Percentiles rank a stretch among this genome's conserved stretches.
Evolutionary conservation across 441 rosid genomes (phyloP).

Genomic region (Erodium trifolium): DNA sequence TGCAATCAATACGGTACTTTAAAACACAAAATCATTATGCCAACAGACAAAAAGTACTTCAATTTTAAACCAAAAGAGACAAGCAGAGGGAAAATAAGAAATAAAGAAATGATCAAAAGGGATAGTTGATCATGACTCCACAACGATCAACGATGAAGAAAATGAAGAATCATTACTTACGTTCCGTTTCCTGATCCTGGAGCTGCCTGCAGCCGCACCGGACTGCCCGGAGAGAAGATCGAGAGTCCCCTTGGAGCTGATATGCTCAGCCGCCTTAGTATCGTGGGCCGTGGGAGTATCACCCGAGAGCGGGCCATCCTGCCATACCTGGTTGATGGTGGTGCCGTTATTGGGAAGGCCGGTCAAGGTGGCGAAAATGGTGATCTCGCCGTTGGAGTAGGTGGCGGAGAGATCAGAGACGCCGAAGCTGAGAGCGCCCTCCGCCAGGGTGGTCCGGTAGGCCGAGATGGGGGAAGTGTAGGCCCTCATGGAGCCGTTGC

Average conservation of each 20-base stretch:
- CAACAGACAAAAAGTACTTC: too few relatives aligned
- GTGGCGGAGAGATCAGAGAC: constrained; percentile 51
- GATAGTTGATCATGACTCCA: too few relatives aligned
- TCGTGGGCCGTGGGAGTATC: constrained; percentile 31
- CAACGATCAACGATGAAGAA: too few relatives aligned
- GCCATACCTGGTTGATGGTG: constrained; percentile 55
- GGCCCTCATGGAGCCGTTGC: constrained; percentile 24
- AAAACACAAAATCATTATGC: too few relatives aligned
- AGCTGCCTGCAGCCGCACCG: constrained; percentile 33
- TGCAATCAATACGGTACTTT: too few relatives aligned
- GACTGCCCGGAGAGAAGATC: constrained; percentile 26
- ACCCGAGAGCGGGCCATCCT: constrained; percentile 28
- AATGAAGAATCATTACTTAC: constrained; percentile 29
- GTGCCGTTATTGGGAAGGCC: constrained; percentile 15
- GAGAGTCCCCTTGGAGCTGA: constrained; percentile 29
- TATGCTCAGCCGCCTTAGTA: constrained; percentile 21
- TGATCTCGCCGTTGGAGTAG: constrained; percentile 44
- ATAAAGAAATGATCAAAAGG: too few relatives aligned
- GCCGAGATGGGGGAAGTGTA: constrained; percentile 30
- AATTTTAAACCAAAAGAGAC: too few relatives aligned
- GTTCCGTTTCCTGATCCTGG: constrained; percentile 35
- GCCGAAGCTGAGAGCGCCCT: constrained; percentile 49
- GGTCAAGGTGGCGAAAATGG: constrained; percentile 49
- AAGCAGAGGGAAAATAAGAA: too few relatives aligned
- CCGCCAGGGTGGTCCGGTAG: constrained; percentile 30